Percentiles rank a stretch among this genome's conserved stretches.
phyloP scores from a whole-genome alignment of 345 rosid species.

The Populus nigra region DNA sequence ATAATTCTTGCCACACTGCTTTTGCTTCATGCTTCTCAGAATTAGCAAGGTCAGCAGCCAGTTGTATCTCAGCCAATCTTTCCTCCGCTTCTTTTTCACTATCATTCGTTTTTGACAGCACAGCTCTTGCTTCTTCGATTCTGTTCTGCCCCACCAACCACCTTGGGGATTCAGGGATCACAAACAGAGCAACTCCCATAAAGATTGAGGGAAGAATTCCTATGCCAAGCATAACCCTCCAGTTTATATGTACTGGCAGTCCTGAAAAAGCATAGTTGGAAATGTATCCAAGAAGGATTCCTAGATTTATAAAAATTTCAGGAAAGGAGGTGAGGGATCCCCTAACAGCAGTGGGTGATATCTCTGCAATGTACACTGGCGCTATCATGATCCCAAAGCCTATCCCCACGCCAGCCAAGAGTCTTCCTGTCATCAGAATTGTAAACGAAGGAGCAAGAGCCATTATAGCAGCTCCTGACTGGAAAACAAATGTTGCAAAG shows the following conservation, averaged over 20 bases:
- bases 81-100: conserved; percentile 25
- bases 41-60: conserved; percentile 24
- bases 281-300: conserved; percentile 25
- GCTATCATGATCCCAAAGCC: conserved; percentile 29
- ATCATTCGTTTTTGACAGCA: conserved; percentile 18
- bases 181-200: conserved; percentile 17
- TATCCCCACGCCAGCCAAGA: conserved; percentile 27
- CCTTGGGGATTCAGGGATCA: conserved; percentile 33
- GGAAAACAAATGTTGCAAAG: conserved; percentile 22
- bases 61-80: conserved; percentile 26
- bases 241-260: conserved; percentile 17
- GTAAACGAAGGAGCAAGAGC: conserved; percentile 25
- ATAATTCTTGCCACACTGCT: conserved; percentile 24
- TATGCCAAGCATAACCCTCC: conserved; percentile 34
- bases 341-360: conserved; percentile 23
- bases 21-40: conserved; percentile 29
- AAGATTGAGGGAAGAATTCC: conserved; percentile 27
- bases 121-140: conserved; percentile 18
- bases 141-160: conserved; percentile 29
- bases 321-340: conserved; percentile 30
- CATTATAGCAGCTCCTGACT: conserved; percentile 28
- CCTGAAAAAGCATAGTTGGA: conserved; percentile 28
- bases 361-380: conserved; percentile 30
- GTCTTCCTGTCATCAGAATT: conserved; percentile 22
- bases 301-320: conserved; percentile 20